A percentile compares a stretch with the other conserved stretches of the same genome.
Evolutionary conservation across 352 stramenopile species (phyloP).

Genomic region (Globisporangium carolinianum): DNA sequence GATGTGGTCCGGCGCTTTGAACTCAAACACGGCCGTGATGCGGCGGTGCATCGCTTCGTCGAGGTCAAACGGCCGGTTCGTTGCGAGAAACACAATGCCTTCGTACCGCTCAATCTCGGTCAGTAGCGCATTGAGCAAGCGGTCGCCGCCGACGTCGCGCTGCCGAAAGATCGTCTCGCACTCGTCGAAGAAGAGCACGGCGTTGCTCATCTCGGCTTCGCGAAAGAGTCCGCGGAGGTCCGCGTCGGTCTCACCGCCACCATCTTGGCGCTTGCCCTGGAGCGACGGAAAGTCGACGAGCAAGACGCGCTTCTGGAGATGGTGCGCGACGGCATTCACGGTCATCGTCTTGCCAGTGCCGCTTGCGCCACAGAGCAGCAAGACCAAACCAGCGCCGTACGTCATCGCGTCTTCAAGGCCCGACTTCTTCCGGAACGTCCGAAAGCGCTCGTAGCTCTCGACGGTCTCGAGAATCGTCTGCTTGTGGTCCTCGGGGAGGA

Average conservation of each 20-base stretch:
- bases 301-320: slow-evolving; percentile 83
- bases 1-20: slow-evolving; percentile 78
- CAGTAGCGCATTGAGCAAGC: slow-evolving; percentile 74
- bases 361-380: slow-evolving; percentile 76
- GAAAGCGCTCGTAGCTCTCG: slow-evolving; percentile 78
- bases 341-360: slow-evolving; percentile 91
- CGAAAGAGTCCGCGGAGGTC: slow-evolving; percentile 82
- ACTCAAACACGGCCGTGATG: slow-evolving; percentile 87
- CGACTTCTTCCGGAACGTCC: slow-evolving; percentile 72
- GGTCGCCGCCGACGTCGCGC: slow-evolving; percentile 71
- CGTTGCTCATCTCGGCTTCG: slow-evolving; percentile 87
- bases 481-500: slow-evolving; percentile 83
- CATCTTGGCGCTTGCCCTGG: slow-evolving; percentile 72
- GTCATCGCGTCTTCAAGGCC: slow-evolving; percentile 68
- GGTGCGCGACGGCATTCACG: slow-evolving; percentile 79
- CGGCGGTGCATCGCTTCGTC: slow-evolving; percentile 88
- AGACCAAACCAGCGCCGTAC: slow-evolving; percentile 71
- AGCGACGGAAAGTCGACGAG: slow-evolving; percentile 86
- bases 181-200: slow-evolving; percentile 87
- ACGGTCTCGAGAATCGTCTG: slow-evolving; percentile 72
- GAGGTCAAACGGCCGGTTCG: slow-evolving; percentile 83
- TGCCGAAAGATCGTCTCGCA: slow-evolving; percentile 87
- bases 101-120: slow-evolving; percentile 87
- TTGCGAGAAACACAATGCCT: slow-evolving; percentile 86
- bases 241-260: slow-evolving; percentile 55